Base-by-base conservation (phyloP, 2,329 filamentous ascomycete genomes). In the Aspergillus sp. region DNA sequence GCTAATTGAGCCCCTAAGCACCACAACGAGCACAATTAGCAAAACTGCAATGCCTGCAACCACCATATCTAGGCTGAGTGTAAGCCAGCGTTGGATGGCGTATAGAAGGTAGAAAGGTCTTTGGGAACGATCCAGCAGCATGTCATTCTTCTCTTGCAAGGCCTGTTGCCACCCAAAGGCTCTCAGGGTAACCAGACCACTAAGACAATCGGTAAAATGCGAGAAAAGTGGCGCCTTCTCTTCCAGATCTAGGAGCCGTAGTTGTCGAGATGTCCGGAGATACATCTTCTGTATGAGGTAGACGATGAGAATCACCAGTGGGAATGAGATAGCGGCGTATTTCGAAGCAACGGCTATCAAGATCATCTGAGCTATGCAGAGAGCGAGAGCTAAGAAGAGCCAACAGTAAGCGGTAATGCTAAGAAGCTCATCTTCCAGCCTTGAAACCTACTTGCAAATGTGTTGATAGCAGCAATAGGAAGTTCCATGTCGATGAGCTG, bases 241-340 rank as follows among this genome's bases (percentile, higher is more conserved):
- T 68, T 89, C 86, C 1, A 89, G 78, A 49, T 88, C 86, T 10
- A 89, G 70, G 19, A 86, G 78, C 52, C 86, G 80, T 7, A 89
- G 70, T 68, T 88, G 86, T 0, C 85, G 76, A 0, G 85, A 87
- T 0, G 86, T 88, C 0, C 83, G 78, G 2, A 88, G 77, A 64
- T 88, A 88, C 52, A 86, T 79, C 55, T 77, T 82, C 62, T 87
- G 85, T 0, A 88, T 70, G 2, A 76, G 60, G 57, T 81, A 87
- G 0, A 87, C 61, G 0, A 81, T 62, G 0, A 67, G 71, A 8
- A 80, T 61, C 2, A 87, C 66, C 3, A 83, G 70, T 0, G 85
- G 85, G 59, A 86, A 83, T 0, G 77, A 75, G 21, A 83, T 76
- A 0, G 80, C 78, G 0, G 84, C 74, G 56, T 80, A 84, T 36